Evolutionary conservation across 768 basidiomycete genomes (phyloP).

Genomic region (Mycena vitilis): DNA sequence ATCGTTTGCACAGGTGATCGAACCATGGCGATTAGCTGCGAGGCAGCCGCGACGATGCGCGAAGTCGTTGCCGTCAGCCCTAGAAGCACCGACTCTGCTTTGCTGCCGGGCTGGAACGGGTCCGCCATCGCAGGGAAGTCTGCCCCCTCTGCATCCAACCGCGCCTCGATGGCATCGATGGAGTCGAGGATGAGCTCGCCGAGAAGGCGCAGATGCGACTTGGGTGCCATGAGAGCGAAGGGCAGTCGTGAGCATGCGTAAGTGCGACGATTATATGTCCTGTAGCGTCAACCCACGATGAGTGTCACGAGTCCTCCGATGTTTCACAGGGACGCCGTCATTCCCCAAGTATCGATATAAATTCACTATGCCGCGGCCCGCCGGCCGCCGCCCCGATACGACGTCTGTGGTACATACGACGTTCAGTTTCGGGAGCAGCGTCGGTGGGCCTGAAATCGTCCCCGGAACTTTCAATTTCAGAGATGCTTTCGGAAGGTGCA

Average conservation of each 20-base stretch:
- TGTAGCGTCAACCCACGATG: conserved; percentile 15
- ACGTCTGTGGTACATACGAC: no score
- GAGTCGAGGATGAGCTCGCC: conserved; percentile 14
- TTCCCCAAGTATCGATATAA: no score
- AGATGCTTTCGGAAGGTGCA: no score
- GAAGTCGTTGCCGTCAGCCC: conserved; percentile 24
- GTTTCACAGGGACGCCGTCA: no score
- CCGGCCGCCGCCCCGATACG: no score
- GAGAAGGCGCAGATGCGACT: conserved; percentile 27
- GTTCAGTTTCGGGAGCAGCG: no score
- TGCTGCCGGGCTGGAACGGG: not conserved
- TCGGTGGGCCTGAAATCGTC: no score
- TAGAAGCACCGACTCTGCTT: conserved; percentile 15
- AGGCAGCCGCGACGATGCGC: conserved; percentile 39
- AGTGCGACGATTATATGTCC: not conserved
- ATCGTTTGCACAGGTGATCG: conserved; percentile 35
- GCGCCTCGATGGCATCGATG: conserved; percentile 18
- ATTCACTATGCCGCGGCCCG: no score
- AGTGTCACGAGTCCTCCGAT: no score
- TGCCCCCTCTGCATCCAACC: conserved; percentile 16
- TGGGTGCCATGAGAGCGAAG: not conserved
- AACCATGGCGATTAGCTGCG: conserved; percentile 40
- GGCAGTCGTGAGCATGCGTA: not conserved
- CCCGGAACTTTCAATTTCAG: no score
- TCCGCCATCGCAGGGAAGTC: conserved; percentile 11